Conservation (phyloP, 2,329 filamentous ascomycete genomes). For the Aureobasidium sp. region DNA sequence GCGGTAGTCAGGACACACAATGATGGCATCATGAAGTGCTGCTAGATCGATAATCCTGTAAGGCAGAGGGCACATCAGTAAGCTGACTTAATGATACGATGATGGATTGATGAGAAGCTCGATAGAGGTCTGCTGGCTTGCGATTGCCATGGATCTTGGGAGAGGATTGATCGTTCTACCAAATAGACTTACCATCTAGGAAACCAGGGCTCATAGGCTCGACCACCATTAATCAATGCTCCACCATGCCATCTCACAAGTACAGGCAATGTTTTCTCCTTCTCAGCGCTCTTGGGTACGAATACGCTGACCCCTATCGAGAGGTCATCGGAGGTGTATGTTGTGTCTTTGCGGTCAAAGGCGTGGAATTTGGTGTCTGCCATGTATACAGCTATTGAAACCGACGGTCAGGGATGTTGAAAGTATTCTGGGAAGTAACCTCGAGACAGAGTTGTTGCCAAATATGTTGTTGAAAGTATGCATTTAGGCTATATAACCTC, state of each 20-base stretch:
- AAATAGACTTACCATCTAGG: slow-evolving; percentile 15
- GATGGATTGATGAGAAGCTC: not conserved
- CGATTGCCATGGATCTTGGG: no score
- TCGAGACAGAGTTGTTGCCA: not conserved
- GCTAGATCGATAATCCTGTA: not conserved
- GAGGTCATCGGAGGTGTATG: slow-evolving; percentile 35
- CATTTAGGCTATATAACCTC: not conserved
- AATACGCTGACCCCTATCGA: slow-evolving; percentile 33
- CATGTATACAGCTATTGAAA: not conserved
- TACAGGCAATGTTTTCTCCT: slow-evolving; percentile 29
- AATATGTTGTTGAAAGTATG: not conserved
- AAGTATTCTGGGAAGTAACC: not conserved
- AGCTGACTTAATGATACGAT: not conserved
- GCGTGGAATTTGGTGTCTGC: slow-evolving; percentile 26
- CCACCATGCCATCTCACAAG: slow-evolving; percentile 42
- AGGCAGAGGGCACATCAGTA: not conserved
- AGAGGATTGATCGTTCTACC: no score
- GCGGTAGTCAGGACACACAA: slow-evolving; percentile 44
- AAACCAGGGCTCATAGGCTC: slow-evolving; percentile 13
- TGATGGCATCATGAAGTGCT: slow-evolving; percentile 31
- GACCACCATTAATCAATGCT: slow-evolving; percentile 30
- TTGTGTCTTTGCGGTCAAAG: slow-evolving; percentile 34
- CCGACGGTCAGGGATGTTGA: not conserved
- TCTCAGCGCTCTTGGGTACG: slow-evolving; percentile 31
- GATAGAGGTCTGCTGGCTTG: not conserved